Base-by-base conservation (phyloP, 257 asterid genomes). In the Nicotiana obtusifolia region DNA sequence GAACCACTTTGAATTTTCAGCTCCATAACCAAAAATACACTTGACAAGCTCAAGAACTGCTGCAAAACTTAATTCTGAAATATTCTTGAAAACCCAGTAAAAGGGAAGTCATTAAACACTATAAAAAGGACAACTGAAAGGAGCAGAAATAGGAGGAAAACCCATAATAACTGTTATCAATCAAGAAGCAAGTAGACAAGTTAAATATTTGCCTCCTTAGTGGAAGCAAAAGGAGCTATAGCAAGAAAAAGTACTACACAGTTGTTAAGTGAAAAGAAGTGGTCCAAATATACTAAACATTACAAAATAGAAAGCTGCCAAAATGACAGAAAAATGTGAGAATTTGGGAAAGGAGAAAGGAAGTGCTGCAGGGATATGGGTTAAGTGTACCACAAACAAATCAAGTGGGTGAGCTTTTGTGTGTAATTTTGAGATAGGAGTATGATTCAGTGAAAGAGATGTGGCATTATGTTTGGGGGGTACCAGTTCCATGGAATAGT, bases 271-370 rank as follows among this genome's bases (percentile, higher is more conserved):
- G 82, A 22, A 37, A 75, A 84, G 22, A 86, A 69, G 86, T 83
- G 89, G 89, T 76, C 87, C 87, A 82, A 81, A 77, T 61, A 77
- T 61, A 81, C 73, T 67, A 20, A 47, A 76, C 26, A 84, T 78
- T 41, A 81, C 82, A 85, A 67, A 75, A 71, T 76, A 22, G 85
- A 84, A 85, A 84, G 88, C 88, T 84, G 87, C 89, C 87, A 83
- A 82, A 64, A 37, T 80, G 80, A 87, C 82, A 79, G 69, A 44
- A 49, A 57, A 3, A 66, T 20, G 60, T 69, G 69, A 84, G 80
- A 57, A 26, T 9, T 14, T 10, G 31, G 53, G 81, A 61, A 67
- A 62, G 69, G 81, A 82, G 86, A 65, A 68, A 65, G 86, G 61
- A 28, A 28, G 35, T 11, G 64, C 0, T 41, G 49, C 76, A 28